Evolutionary conservation across 306 rosid species (phyloP), one percentile per base, ranked within the genome.

Genomic region (Quercus gilva): DNA sequence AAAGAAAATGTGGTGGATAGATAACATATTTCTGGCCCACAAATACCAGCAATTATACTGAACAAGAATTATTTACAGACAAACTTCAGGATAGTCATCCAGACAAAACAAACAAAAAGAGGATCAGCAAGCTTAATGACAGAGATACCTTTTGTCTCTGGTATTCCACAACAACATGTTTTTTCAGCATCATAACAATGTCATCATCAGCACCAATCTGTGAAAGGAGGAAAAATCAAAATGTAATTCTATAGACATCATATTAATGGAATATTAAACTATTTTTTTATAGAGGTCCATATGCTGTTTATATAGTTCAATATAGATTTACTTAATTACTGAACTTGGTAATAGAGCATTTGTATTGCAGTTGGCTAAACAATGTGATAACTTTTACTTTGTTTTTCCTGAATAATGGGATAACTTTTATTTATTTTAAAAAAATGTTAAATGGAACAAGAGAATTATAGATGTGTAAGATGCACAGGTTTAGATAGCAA

Each of bases 141-240:
- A 73, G 29, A 33, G 61, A 67, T 80, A 95, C 99, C 99, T 93
- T 91, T 80, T 86, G 89, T 91, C 89, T 87, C 80, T 93, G 98
- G 81, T 95, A 94, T 79, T 93, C 94, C 73, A 84, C 71, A 73
- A 88, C 74, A 61, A 86, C 82, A 74, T 90, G 93, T 59, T 90
- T 87, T 90, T 92, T 92, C 88, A 95, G 83, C 91, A 91, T 80
- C 69, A 20, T 45, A 79, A 85, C 82, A 76, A 91, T 74, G 76
- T 87, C 92, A 64, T 85, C 85, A 79, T 85, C 92, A 3, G 86
- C 88, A 84, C 86, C 91, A 82, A 93, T 88, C 99, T 95, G 88
- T 75, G 80, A 78, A 79, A 74, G 31, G 71, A 43, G 75, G 63
- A 43, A 55, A 55, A 49, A 75, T 75, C 15, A 59, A 31, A 61